Evolutionary conservation across 192 early-diverging fungal species (phyloP).

Genomic region (Rhizophagus clarus): DNA sequence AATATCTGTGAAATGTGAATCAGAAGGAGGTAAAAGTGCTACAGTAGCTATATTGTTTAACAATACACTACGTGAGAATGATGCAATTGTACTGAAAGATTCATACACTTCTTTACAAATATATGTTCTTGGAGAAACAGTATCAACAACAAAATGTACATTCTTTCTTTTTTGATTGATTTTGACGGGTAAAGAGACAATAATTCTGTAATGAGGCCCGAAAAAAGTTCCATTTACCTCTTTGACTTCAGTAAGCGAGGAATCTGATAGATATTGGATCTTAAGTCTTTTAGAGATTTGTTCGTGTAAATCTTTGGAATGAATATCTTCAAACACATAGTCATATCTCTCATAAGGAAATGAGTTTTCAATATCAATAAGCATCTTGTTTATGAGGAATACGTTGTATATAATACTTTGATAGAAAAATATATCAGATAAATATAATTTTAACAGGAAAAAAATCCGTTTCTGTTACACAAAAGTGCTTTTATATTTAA

Average conservation of each 20-base stretch:
- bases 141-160: background rate
- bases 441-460: no score
- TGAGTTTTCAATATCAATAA: no score
- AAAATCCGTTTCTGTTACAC: no score
- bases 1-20: background rate
- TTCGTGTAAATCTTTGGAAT: constrained; percentile 13
- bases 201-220: background rate
- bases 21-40: background rate
- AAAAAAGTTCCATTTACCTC: background rate
- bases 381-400: no score
- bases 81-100: background rate
- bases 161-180: constrained; percentile 15
- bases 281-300: constrained; percentile 11
- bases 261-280: constrained; percentile 4
- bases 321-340: background rate
- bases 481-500: no score
- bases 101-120: constrained; percentile 12
- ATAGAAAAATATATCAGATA: no score
- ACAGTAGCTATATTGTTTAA: constrained; percentile 9
- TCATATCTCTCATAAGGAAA: no score
- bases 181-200: background rate
- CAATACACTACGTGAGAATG: background rate
- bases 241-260: background rate
- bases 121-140: background rate
- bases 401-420: no score